Base-by-base conservation (phyloP, 768 basidiomycete genomes). In the Suillus cothurnatus region DNA sequence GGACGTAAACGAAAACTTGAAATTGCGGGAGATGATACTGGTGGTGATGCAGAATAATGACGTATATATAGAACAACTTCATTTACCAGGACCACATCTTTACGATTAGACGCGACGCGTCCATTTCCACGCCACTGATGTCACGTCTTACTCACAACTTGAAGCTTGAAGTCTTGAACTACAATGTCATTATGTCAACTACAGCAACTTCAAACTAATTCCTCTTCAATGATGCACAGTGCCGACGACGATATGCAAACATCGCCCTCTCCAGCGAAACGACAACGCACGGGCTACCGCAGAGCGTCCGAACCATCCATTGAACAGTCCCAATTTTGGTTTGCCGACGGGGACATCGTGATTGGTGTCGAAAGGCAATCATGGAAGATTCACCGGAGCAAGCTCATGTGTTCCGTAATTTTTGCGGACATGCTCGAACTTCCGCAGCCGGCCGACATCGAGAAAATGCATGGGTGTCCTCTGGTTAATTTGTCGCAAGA, bases 1-100 rank as follows among this genome's bases (percentile, higher is more conserved):
- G 91, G 92, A 8, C 81, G 79, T 75, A 93, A 93, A 76, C 75
- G 88, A 70, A 95, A 93, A 74, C 72, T 93, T 63, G 79, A 85
- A 52, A 70, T 93, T 67, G 86, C 81, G 19, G 77, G 77, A 43
- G 81, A 73, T 1, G 78, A 74, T 23, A 76, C 63, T 23, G 80
- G 67, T 21, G 77, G 65, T 2, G 80, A 79, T 19, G 78, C 4
- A 17, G 66, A 69, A 12, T 74, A 66, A 39, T 34, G 19, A 17
- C 23, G 14, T 6, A 9, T 26, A 9, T 26, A 38, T 26, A 57
- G 19, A 26, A 26, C 4, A 61, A 34, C 12, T 3, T 32, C 50
- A 19, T 61, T 31, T 47, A 55, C 23, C 8, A 21, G 32, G 19
- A 23, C n/a, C n/a, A n/a, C 8, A 38, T 1, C 50, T n/a, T n/a